Conservation (phyloP, 352 stramenopile species). For the Phytophthora tubulina region DNA sequence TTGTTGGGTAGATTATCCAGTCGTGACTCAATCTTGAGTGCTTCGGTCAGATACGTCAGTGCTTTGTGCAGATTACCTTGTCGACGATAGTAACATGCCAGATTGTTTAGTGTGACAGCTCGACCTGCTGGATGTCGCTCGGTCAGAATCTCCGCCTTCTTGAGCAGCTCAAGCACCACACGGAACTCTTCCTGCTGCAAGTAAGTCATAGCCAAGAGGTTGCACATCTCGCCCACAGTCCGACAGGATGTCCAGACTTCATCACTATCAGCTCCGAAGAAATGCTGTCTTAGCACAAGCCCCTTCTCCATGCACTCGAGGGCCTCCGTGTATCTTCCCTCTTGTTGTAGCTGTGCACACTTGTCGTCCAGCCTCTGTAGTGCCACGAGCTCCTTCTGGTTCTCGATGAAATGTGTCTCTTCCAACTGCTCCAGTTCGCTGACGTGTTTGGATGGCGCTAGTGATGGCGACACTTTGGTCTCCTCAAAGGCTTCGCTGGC, state of each 20-base stretch:
- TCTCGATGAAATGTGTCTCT: conserved; percentile 68
- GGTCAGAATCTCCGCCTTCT: conserved; percentile 95
- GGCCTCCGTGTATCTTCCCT: conserved; percentile 93
- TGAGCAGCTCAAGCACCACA: conserved; percentile 93
- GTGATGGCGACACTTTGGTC: conserved; percentile 4
- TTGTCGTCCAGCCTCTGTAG: conserved; percentile 92
- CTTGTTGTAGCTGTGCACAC: conserved; percentile 90
- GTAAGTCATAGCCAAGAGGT: conserved; percentile 96
- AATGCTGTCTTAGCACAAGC: conserved; percentile 93
- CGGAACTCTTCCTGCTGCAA: conserved; percentile 94
- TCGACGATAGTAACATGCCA: conserved; percentile 94
- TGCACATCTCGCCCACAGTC: conserved; percentile 96
- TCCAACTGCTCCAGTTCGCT: conserved; percentile 39
- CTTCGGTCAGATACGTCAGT: conserved; percentile 93
- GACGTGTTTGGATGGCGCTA: conserved; percentile 17
- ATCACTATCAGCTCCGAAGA: conserved; percentile 92
- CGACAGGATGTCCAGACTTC: conserved; percentile 92
- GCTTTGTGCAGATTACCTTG: conserved; percentile 93
- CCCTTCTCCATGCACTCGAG: conserved; percentile 95
- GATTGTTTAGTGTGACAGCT: conserved; percentile 95
- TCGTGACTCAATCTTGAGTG: conserved; percentile 92
- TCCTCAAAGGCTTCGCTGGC: conserved; percentile 7
- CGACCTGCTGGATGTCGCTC: conserved; percentile 83
- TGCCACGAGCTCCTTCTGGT: conserved; percentile 89
- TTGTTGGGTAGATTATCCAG: conserved; percentile 90